Evolutionary conservation across 208 protist species (phyloP), one percentile per base, ranked within the genome.

Genomic region (Trypanosoma conorhini): DNA sequence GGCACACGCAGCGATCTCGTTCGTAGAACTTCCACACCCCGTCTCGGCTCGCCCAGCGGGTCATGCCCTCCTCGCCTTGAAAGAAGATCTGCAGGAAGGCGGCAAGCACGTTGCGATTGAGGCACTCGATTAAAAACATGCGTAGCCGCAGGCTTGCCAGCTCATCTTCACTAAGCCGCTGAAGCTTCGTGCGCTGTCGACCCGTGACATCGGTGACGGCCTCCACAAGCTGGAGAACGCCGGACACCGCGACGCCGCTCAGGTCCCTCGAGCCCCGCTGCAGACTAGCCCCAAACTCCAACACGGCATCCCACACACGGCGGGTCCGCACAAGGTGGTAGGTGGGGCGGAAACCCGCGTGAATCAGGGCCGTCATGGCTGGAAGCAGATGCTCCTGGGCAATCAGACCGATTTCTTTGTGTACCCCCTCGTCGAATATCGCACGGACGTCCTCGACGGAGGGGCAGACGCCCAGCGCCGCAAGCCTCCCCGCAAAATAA

Each of bases 1-100:
- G 52, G 30, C 70, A 72, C 22, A 86, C 52, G 65, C 73, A 86
- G 46, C 52, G 26, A 21, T 60, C 24, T 0, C 60, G 64, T 30
- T 80, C 65, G 70, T 86, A 91, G 35, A 77, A 80, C 24, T 73
- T 67, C 76, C 81, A 83, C 35, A 90, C 38, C 30, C 73, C 67
- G 44, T 68, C 57, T 48, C 55, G 71, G 30, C 12, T 74, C 58
- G 58, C 65, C 63, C 68, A 66, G 68, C 57, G 26, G 66, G 33
- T 42, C 15, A 65, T 68, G 35, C 66, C 62, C 58, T 55, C 57
- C 62, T 50, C 46, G 26, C 4, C 42, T 22, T 54, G 76, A 74
- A 70, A 91, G 80, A 51, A 91, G 8, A 51, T 62, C 10, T 60
- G 51, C 22, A 87, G 13, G n/a, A 83, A 65, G 2, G 44, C 70